Evolutionary conservation across 805 yeast genomes (phyloP).

Genomic region (Hanseniaspora thailandica): DNA sequence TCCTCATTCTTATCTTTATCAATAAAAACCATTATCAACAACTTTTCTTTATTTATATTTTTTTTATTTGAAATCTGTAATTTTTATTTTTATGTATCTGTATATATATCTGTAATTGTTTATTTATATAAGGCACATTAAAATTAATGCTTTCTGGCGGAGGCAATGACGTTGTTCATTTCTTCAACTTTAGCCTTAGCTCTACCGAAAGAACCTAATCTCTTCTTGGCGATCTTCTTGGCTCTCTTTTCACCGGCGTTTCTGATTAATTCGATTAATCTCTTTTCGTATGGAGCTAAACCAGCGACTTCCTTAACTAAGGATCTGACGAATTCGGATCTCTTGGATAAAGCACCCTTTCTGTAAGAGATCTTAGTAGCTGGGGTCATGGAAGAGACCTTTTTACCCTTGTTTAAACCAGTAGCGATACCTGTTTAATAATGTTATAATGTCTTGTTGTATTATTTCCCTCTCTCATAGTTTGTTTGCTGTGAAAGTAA

Average conservation of each 20-base stretch:
- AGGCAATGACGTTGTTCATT: slow-evolving; percentile 90
- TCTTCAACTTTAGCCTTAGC: slow-evolving; percentile 99
- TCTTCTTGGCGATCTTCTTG: slow-evolving; percentile 99
- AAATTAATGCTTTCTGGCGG: slow-evolving; percentile 81
- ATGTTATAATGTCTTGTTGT: not conserved
- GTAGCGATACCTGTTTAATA: slow-evolving; percentile 66
- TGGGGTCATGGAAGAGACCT: slow-evolving; percentile 73
- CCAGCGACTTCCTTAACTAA: slow-evolving; percentile 96
- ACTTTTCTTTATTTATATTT: not conserved
- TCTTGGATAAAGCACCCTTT: slow-evolving; percentile 93
- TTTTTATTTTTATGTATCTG: slow-evolving; percentile 9
- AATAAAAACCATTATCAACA: not conserved
- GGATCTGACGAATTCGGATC: slow-evolving; percentile 90
- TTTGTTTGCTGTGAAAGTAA: not conserved
- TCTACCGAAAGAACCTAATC: slow-evolving; percentile 99
- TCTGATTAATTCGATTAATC: slow-evolving; percentile 98
- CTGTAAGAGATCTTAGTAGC: slow-evolving; percentile 86
- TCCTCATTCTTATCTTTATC: no score
- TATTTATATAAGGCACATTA: slow-evolving; percentile 16
- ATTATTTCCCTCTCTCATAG: not conserved
- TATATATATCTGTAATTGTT: slow-evolving; percentile 7
- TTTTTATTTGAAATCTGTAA: slow-evolving; percentile 7
- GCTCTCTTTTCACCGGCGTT: slow-evolving; percentile 99
- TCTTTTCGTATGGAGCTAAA: slow-evolving; percentile 99
- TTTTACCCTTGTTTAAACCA: slow-evolving; percentile 99